Percentiles rank a stretch among this genome's conserved stretches.
These are phyloP conservation scores for Vigna angularis DNA, from an alignment of 306 rosid genomes.

Conservation along the genomic window DNA sequence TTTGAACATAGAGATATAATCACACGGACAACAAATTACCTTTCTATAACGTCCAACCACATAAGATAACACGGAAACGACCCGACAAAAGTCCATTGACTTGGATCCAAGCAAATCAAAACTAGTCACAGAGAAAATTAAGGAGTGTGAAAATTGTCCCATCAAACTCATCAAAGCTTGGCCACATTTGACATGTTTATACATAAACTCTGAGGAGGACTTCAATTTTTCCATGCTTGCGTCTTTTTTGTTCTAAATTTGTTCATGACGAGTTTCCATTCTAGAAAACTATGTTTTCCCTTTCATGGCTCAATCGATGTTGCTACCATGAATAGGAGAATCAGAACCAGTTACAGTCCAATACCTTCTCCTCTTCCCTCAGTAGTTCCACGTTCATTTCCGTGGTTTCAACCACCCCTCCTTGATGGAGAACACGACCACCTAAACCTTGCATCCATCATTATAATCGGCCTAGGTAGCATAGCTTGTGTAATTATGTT, in stretches of 20 bases:
- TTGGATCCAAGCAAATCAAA: not conserved
- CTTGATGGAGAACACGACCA: not conserved
- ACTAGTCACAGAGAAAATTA: not conserved
- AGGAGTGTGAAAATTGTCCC: not conserved
- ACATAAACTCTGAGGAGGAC: not conserved
- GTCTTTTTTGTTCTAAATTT: not conserved
- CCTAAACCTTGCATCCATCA: not conserved
- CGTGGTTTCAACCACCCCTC: too few relatives aligned
- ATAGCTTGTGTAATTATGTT: not conserved
- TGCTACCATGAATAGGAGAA: not conserved
- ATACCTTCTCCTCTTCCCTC: not conserved
- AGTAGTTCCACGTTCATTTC: not conserved
- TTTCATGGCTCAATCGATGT: slow-evolving; percentile 2
- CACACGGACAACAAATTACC: not conserved
- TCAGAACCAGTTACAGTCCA: not conserved
- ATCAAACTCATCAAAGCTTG: not conserved
- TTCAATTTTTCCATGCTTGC: not conserved
- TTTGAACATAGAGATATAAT: not conserved
- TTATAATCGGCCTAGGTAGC: not conserved
- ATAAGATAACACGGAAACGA: not conserved
- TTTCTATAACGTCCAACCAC: not conserved
- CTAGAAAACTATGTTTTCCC: not conserved
- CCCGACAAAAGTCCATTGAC: not conserved
- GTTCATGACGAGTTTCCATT: not conserved
- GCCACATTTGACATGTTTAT: not conserved